Evolutionary conservation across 129 eudicot genomes (phyloP).

Genomic region (Flaveria sonorensis): DNA sequence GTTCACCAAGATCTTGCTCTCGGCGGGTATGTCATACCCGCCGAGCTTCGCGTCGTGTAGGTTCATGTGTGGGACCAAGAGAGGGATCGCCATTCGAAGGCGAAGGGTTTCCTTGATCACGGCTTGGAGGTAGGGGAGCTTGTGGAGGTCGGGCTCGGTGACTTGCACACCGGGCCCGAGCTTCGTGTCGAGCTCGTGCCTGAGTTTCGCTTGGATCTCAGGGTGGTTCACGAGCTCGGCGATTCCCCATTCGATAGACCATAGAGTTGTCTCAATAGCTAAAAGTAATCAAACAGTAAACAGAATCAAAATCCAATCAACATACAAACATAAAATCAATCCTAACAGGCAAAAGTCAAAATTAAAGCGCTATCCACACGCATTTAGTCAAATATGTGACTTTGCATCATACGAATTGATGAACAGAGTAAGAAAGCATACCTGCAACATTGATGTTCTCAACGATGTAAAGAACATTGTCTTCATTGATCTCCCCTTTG

Average conservation of each 20-base stretch:
- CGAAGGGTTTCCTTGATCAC: constrained; percentile 48
- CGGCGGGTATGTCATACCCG: constrained; percentile 67
- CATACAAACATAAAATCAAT: neutral
- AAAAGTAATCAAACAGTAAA: neutral
- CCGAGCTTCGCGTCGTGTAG: constrained; percentile 70
- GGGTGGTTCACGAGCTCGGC: constrained; percentile 49
- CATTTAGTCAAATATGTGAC: neutral
- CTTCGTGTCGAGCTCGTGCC: constrained; percentile 63
- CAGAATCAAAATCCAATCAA: neutral
- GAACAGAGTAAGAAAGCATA: constrained; percentile 20
- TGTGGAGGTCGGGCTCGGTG: constrained; percentile 43
- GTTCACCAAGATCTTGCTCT: constrained; percentile 58
- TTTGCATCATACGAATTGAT: neutral
- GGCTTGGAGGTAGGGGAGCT: constrained; percentile 46
- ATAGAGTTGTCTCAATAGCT: constrained; percentile 95
- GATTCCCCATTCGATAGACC: constrained; percentile 95
- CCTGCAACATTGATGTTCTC: constrained; percentile 98
- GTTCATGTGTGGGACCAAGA: constrained; percentile 85
- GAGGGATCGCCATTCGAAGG: constrained; percentile 68
- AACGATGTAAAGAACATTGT: constrained; percentile 87
- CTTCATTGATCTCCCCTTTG: constrained; percentile 93
- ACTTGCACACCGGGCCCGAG: constrained; percentile 47
- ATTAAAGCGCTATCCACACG: neutral
- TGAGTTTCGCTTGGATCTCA: constrained; percentile 65
- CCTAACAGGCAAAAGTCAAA: constrained; percentile 1